Evolutionary conservation across 768 basidiomycete species (phyloP).

Genomic region (Daedalea quercina): DNA sequence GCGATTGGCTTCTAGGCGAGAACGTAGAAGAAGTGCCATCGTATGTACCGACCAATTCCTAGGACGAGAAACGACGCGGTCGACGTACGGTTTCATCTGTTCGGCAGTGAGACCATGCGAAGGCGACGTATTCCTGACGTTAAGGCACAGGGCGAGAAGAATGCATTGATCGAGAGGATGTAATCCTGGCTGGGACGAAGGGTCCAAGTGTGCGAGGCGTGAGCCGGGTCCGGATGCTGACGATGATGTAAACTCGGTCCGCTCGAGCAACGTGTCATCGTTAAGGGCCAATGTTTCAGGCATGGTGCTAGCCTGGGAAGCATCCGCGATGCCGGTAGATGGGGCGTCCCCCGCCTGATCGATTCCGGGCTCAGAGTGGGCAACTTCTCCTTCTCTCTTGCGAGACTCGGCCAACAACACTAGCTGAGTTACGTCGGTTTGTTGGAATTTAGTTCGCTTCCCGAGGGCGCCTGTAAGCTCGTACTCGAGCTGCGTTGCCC

Average conservation of each 20-base stretch:
- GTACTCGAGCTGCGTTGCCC: constrained; percentile 74
- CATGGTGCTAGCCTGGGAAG: constrained; percentile 25
- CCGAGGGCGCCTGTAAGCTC: constrained; percentile 91
- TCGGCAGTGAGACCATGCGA: constrained; percentile 84
- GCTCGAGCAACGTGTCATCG: constrained; percentile 94
- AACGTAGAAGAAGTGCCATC: constrained; percentile 90
- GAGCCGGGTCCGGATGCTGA: constrained; percentile 38
- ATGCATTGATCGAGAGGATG: constrained; percentile 94
- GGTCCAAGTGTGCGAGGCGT: constrained; percentile 67
- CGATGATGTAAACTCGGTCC: constrained; percentile 85
- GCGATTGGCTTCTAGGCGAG: constrained; percentile 82
- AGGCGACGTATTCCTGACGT: constrained; percentile 85
- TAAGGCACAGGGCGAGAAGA: constrained; percentile 85
- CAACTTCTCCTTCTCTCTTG: constrained; percentile 7
- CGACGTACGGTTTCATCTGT: constrained; percentile 90
- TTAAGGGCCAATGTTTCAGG: constrained; percentile 84
- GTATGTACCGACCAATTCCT: constrained; percentile 96
- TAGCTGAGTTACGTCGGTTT: constrained; percentile 78
- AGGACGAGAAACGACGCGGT: constrained; percentile 84
- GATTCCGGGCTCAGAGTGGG: constrained; percentile 1
- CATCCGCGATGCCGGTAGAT: not conserved
- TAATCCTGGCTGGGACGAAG: constrained; percentile 75
- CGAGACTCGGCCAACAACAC: constrained; percentile 90
- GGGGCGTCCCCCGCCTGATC: constrained; percentile 3
- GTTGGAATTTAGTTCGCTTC: constrained; percentile 91